A percentile compares a stretch with the other conserved stretches of the same genome.
These are phyloP conservation scores for Candida boidinii DNA, from an alignment of 805 yeast species.

Conservation along the genomic window DNA sequence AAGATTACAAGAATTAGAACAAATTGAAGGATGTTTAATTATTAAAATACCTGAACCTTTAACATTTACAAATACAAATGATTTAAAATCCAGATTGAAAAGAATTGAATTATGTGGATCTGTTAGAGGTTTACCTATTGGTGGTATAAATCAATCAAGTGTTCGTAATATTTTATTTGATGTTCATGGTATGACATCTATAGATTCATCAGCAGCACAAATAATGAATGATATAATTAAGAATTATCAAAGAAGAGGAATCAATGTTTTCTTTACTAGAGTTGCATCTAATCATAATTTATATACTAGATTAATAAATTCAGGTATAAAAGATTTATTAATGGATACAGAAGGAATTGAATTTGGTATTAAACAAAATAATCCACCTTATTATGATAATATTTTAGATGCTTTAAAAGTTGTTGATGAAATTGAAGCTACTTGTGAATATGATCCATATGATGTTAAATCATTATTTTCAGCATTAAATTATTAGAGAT, in stretches of 20 bases:
- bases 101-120: slow-evolving; percentile 77
- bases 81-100: slow-evolving; percentile 54
- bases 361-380: slow-evolving; percentile 22
- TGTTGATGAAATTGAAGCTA: slow-evolving; percentile 27
- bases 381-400: slow-evolving; percentile 37
- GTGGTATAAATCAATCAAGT: slow-evolving; percentile 32
- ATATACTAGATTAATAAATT: slow-evolving; percentile 37
- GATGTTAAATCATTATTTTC: slow-evolving; percentile 12
- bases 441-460: slow-evolving; percentile 4
- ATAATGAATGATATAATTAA: slow-evolving; percentile 53
- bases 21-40: slow-evolving; percentile 64
- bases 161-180: slow-evolving; percentile 61
- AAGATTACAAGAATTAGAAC: slow-evolving; percentile 24
- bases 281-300: slow-evolving; percentile 41
- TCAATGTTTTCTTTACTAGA: slow-evolving; percentile 52
- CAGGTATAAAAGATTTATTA: slow-evolving; percentile 45
- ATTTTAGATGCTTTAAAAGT: slow-evolving; percentile 50
- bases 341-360: slow-evolving; percentile 15
- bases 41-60: slow-evolving; percentile 83
- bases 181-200: slow-evolving; percentile 69
- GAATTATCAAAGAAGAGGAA: slow-evolving; percentile 44
- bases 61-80: slow-evolving; percentile 80
- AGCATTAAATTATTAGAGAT: slow-evolving; percentile 4
- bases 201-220: slow-evolving; percentile 78
- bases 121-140: slow-evolving; percentile 66